Evolutionary conservation across 2,329 filamentous ascomycete genomes (phyloP), one percentile per base, ranked within the genome.

Genomic region (Colletotrichum godetiae): DNA sequence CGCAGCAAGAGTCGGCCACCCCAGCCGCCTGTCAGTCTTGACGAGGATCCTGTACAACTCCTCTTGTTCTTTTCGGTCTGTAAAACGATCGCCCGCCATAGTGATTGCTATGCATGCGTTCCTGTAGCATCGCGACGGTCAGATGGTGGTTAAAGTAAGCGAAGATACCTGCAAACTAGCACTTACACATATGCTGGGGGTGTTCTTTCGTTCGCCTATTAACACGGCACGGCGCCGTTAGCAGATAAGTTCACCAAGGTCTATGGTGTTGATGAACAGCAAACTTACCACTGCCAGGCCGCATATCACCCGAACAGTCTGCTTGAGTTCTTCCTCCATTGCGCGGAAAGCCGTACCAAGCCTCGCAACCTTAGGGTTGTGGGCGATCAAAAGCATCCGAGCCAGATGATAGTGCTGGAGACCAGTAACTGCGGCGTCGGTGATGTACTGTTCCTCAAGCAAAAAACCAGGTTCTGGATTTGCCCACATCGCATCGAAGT

Each of bases 81-180:
- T 78, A 63, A 86, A 86, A 27, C 82, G 79, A 67, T 85, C 84
- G 7, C 84, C 84, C 3, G 78, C 79, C 78, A 80, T 79, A 0
- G 78, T 76, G 1, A 80, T 79, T 5, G 79, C 78, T 0, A 80
- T 73, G 24, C 76, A 79, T 3, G 76, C 79, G 15, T 80, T 79
- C 61, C 79, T 79, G 15, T 2, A 61, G 15, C 7, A 10, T 8
- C 11, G 19, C 10, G 12, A 22, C 37, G 37, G 33, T 67, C 31
- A 67, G 55, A 7, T 22, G 13, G 1, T 59, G 15, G 7, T 27
- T 13, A 6, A 42, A 15, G 37, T 4, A 29, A 29, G 27, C 27
- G 4, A 29, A 29, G 4, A 29, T 19, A 5, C 15, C 19, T 19
- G 37, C 13, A 2, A 8, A 1, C 19, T 12, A 10, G 13, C 5